A percentile compares a stretch with the other conserved stretches of the same genome.
phyloP scores from a whole-genome alignment of 345 rosid species.

The Citrus inodora region DNA sequence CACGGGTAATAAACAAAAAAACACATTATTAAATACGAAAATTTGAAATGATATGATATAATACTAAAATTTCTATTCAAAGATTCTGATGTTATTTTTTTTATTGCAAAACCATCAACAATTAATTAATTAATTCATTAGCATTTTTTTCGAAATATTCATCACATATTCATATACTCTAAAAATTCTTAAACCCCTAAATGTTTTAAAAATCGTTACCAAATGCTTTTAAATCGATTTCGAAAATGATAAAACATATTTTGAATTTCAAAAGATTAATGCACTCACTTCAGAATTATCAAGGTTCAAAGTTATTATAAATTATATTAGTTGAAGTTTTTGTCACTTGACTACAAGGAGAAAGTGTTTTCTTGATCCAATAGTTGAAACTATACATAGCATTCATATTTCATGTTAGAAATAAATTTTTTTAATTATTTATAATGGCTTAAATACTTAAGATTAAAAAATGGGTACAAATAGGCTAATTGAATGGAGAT shows the following conservation, averaged over 20 bases:
- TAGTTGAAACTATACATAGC: no score
- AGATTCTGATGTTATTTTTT: neutral
- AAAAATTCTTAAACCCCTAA: no score
- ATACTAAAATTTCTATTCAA: neutral
- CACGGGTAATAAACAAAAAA: neutral
- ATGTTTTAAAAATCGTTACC: no score
- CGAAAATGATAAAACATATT: no score
- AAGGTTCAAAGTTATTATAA: neutral
- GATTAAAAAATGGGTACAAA: no score
- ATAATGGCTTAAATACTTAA: neutral
- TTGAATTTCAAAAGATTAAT: no score
- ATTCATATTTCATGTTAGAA: no score
- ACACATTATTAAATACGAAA: neutral
- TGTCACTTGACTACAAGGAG: neutral
- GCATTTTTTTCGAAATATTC: neutral
- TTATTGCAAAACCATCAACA: neutral
- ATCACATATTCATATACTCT: no score
- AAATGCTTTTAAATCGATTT: no score
- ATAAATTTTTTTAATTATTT: no score
- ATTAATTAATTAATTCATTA: neutral
- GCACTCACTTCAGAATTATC: neutral
- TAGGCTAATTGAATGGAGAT: neutral
- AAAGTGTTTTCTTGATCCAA: no score
- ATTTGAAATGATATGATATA: neutral
- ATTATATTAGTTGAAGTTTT: neutral